Percentiles rank a stretch among this genome's conserved stretches.
phyloP scores from a whole-genome alignment of 2,329 filamentous ascomycete genomes.

The Xylaria sp. region DNA sequence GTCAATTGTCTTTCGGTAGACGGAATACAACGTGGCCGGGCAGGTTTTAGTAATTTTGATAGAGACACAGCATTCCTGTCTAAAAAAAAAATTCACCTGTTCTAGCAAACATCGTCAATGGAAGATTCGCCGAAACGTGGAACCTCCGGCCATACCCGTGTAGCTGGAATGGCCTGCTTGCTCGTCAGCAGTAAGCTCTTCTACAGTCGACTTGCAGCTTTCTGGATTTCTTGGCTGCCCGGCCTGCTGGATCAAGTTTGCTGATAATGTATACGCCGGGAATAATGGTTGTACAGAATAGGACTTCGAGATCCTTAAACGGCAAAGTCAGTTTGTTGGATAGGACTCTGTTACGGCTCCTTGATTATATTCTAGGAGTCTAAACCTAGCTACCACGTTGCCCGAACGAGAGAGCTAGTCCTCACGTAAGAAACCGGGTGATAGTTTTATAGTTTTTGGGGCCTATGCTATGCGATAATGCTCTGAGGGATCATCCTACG shows the following conservation, averaged over 20 bases:
- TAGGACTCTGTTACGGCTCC: conserved; percentile 1
- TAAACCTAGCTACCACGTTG: conserved; percentile 32
- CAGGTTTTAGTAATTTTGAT: conserved; percentile 23
- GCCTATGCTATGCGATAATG: conserved; percentile 6
- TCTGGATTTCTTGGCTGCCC: conserved; percentile 5
- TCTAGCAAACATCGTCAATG: conserved; percentile 17
- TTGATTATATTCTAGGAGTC: conserved; percentile 11
- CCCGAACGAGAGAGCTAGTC: conserved; percentile 22
- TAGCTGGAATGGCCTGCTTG: conserved; percentile 2
- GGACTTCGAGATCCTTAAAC: conserved; percentile 15
- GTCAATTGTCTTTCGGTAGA: conserved; percentile 27
- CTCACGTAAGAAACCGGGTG: conserved; percentile 29
- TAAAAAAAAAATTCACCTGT: conserved; percentile 19
- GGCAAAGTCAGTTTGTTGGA: conserved; percentile 14
- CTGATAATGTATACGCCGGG: neutral
- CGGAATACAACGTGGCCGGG: conserved; percentile 28
- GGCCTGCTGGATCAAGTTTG: conserved; percentile 25
- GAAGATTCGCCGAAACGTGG: neutral
- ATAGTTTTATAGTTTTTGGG: conserved; percentile 7
- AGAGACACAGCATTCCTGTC: conserved; percentile 34
- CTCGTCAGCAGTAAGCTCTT: conserved; percentile 5
- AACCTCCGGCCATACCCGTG: conserved; percentile 10
- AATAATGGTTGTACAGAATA: neutral
- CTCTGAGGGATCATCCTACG: conserved; percentile 1
- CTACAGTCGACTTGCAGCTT: neutral